A percentile compares a stretch with the other conserved stretches of the same genome.
Conservation (phyloP, 768 basidiomycete species). For the Lentinula sp. region DNA sequence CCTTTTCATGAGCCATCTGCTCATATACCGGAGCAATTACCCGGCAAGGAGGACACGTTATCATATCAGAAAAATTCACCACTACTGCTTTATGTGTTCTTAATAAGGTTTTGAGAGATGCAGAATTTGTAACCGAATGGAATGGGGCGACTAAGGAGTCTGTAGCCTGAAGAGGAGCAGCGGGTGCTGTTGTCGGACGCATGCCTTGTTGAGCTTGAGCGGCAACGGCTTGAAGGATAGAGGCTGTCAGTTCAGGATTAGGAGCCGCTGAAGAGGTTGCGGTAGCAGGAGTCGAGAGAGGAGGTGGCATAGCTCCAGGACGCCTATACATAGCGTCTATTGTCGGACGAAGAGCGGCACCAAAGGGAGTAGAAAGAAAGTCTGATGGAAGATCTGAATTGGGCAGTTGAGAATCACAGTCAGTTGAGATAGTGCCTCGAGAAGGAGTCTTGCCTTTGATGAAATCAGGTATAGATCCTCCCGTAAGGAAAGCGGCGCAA, state of each 20-base stretch:
- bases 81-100: conserved; percentile 64
- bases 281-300: conserved; percentile 23
- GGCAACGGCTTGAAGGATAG: conserved; percentile 53
- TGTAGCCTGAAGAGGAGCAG: conserved; percentile 30
- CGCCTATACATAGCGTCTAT: conserved; percentile 86
- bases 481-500: conserved; percentile 81
- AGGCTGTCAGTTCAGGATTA: conserved; percentile 43
- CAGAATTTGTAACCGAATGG: conserved; percentile 66
- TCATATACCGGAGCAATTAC: conserved; percentile 85
- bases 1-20: conserved; percentile 62
- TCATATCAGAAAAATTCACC: conserved; percentile 74
- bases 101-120: conserved; percentile 66
- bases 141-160: conserved; percentile 55
- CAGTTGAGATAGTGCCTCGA: not conserved
- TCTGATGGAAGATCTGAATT: conserved; percentile 66
- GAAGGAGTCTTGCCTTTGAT: conserved; percentile 59
- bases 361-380: conserved; percentile 87
- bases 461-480: conserved; percentile 71
- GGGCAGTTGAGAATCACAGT: not conserved
- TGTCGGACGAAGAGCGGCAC: conserved; percentile 77
- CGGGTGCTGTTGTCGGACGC: conserved; percentile 3
- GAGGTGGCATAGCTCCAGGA: conserved; percentile 31
- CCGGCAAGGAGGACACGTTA: conserved; percentile 70
- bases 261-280: conserved; percentile 26
- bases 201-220: conserved; percentile 35